These are phyloP conservation scores for Neurospora terricola DNA, from an alignment of 495 filamentous ascomycete genomes.

Conservation along the genomic window DNA sequence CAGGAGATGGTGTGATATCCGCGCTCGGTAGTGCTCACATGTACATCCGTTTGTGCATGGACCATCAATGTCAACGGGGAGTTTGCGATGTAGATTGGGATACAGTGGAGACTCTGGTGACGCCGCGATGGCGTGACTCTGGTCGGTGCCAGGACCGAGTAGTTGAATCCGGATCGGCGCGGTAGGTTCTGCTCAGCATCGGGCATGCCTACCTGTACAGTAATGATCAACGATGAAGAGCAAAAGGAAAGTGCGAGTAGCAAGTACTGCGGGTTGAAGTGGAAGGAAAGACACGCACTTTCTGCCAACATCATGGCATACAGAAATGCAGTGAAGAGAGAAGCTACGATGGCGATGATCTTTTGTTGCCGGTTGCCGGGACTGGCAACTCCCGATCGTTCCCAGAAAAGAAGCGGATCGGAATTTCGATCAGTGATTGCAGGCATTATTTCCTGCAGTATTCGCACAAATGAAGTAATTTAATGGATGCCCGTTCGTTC, in stretches of 20 bases:
- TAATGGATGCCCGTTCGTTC: too few relatives aligned
- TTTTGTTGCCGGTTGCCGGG: neutral
- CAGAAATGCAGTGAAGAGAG: neutral
- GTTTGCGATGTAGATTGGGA: neutral
- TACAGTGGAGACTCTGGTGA: neutral
- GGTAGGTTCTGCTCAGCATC: too few relatives aligned
- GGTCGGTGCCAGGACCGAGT: neutral
- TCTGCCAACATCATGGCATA: neutral
- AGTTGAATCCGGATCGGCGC: neutral
- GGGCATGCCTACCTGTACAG: too few relatives aligned
- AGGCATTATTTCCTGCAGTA: neutral
- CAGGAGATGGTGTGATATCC: too few relatives aligned
- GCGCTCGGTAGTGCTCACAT: too few relatives aligned
- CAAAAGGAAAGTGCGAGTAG: too few relatives aligned
- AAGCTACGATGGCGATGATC: neutral
- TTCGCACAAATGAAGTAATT: neutral
- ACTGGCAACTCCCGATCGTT: neutral
- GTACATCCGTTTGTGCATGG: too few relatives aligned
- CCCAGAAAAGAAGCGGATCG: neutral
- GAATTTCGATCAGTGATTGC: too few relatives aligned
- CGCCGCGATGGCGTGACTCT: neutral
- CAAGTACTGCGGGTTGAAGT: too few relatives aligned
- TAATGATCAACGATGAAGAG: too few relatives aligned
- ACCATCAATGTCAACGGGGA: too few relatives aligned
- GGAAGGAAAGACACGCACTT: neutral